Conservation (phyloP, 2,329 filamentous ascomycete genomes). For the Arthrobotrys musiformis region DNA sequence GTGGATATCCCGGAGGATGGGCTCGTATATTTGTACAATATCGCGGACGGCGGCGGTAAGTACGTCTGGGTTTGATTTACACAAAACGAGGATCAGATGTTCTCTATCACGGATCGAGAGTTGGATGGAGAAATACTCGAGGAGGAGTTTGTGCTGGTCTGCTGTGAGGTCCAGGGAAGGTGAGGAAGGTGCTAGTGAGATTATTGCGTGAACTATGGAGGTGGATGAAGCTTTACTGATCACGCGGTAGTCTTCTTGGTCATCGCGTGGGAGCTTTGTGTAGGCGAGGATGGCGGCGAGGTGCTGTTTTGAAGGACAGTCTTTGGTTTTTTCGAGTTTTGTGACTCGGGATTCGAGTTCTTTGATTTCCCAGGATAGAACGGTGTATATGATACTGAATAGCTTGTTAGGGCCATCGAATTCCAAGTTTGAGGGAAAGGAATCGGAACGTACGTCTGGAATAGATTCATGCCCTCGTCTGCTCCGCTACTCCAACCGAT, state of each 20-base stretch:
- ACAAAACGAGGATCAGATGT: constrained; percentile 74
- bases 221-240: constrained; percentile 65
- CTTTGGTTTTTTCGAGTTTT: constrained; percentile 73
- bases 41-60: constrained; percentile 76
- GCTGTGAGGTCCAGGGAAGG: constrained; percentile 68
- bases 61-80: constrained; percentile 75
- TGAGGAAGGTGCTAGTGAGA: constrained; percentile 66
- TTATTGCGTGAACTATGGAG: constrained; percentile 76
- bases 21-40: constrained; percentile 75
- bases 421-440: background rate
- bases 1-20: constrained; percentile 78
- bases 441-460: constrained; percentile 68
- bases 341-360: constrained; percentile 75
- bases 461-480: constrained; percentile 81
- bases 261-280: constrained; percentile 67
- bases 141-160: constrained; percentile 71
- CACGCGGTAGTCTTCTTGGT: constrained; percentile 71
- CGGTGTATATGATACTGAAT: constrained; percentile 76
- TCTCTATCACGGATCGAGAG: constrained; percentile 79
- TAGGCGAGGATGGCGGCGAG: constrained; percentile 72
- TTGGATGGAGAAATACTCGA: constrained; percentile 77
- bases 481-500: constrained; percentile 76
- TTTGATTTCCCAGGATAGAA: constrained; percentile 76
- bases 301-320: constrained; percentile 71
- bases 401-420: background rate